Conservation (phyloP, 2,329 filamentous ascomycete species). For the Xenosphaeropsis pyriputrescens region DNA sequence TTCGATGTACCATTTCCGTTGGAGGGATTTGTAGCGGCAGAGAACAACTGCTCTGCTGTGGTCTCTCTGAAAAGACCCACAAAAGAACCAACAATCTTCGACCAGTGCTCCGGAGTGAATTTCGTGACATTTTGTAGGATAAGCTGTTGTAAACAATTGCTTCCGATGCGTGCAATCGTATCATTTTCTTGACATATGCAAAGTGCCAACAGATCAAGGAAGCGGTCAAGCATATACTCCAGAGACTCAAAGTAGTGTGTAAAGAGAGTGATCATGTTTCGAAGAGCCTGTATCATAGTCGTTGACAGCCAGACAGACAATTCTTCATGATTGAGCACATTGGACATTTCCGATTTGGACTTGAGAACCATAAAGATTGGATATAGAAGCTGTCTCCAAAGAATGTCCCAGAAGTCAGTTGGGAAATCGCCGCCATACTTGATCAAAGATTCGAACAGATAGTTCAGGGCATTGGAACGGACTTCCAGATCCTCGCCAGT, state of each 20-base stretch:
- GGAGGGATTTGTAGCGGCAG: slow-evolving; percentile 48
- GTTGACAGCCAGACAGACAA: slow-evolving; percentile 97
- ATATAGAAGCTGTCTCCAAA: slow-evolving; percentile 93
- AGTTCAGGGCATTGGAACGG: slow-evolving; percentile 77
- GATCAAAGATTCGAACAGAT: slow-evolving; percentile 89
- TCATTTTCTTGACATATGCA: slow-evolving; percentile 99
- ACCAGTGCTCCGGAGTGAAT: slow-evolving; percentile 78
- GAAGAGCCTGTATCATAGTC: slow-evolving; percentile 95
- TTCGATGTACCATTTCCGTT: slow-evolving; percentile 27
- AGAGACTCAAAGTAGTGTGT: slow-evolving; percentile 96
- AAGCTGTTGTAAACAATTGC: slow-evolving; percentile 92
- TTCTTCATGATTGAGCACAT: slow-evolving; percentile 90
- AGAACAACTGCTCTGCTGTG: slow-evolving; percentile 90
- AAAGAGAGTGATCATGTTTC: slow-evolving; percentile 97
- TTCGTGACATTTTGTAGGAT: slow-evolving; percentile 94
- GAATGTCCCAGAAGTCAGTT: slow-evolving; percentile 91
- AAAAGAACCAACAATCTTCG: slow-evolving; percentile 87
- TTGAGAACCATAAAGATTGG: slow-evolving; percentile 98
- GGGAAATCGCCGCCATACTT: slow-evolving; percentile 86
- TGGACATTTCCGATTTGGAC: slow-evolving; percentile 91
- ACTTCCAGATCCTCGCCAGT: slow-evolving; percentile 97
- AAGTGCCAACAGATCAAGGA: slow-evolving; percentile 81
- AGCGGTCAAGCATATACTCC: slow-evolving; percentile 97
- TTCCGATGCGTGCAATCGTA: slow-evolving; percentile 92
- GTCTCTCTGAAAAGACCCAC: slow-evolving; percentile 91